phyloP scores from a whole-genome alignment of 2,329 filamentous ascomycete genomes.

The Colletotrichum neosansevieriae region DNA sequence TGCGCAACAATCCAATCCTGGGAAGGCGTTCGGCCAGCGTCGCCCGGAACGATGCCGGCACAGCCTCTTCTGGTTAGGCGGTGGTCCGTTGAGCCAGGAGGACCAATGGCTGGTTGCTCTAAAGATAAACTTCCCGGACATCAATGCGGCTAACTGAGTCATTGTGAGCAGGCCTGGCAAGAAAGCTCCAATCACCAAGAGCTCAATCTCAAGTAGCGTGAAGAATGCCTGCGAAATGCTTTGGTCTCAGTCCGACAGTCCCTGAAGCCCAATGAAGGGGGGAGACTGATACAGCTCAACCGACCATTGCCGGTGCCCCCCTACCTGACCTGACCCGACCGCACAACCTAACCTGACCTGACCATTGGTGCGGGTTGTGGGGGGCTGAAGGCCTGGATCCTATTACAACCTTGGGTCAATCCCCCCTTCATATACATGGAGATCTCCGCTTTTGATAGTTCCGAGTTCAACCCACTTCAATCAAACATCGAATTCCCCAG shows the following conservation, averaged over 20 bases:
- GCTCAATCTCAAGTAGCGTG: neutral
- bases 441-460: constrained; percentile 5
- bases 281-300: no score
- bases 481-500: neutral
- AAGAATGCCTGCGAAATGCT: neutral
- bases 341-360: no score
- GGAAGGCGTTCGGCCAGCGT: no score
- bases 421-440: constrained; percentile 3
- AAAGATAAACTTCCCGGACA: constrained; percentile 8
- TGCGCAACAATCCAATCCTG: no score
- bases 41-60: constrained; percentile 3
- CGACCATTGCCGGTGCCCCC: no score
- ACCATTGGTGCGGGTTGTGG: no score
- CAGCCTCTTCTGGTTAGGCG: neutral
- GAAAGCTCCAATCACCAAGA: neutral
- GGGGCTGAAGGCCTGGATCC: no score
- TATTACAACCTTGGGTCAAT: no score
- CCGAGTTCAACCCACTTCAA: neutral
- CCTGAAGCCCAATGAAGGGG: no score
- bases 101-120: neutral
- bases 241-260: neutral
- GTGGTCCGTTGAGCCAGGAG: constrained; percentile 1
- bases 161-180: constrained; percentile 7
- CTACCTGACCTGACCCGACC: no score
- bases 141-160: constrained; percentile 16